Evolutionary conservation across 192 early-diverging fungal genomes (phyloP), one percentile per base, ranked within the genome.

Genomic region (Funneliformis mosseae): DNA sequence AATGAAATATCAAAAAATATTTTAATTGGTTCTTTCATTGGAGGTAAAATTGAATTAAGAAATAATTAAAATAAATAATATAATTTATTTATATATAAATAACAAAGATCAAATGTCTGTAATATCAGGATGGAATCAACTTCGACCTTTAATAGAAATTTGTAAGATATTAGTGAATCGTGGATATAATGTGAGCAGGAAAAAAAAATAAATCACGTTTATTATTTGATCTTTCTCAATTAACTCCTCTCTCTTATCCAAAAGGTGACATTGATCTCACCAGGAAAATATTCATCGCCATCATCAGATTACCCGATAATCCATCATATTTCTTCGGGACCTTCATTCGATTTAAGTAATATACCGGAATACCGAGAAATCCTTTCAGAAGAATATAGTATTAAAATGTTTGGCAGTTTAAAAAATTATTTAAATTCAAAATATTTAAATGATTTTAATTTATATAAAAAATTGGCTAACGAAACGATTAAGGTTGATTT

Each of bases 181-280:
- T 38, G 73, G 73, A 48, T n/a, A 74, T 14, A 74, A 74, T 74
- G 73, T 74, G 55, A 74, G 7, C 2, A 33, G 12, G n/a, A 74
- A 27, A n/a, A n/a, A n/a, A n/a, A n/a, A n/a, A n/a, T n/a, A n/a
- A 5, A 33, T 18, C 46, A 50, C 11, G 6, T 73, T 27, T 21
- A 1, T 27, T 11, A 18, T 48, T 50, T 23, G 18, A 48, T 1
- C 1, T 50, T 16, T 50, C 5, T 8, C 33, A 72, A n/a, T 8
- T 8, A 23, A 66, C 25, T 25, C 25, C 42, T 70, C 1, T 16
- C n/a, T 45, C 8, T 75, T 55, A 7, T 21, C 18, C 1, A 12
- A 3, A 55, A 75, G 73, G 48, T 75, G 38, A 27, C 73, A 33
- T 21, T 75, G 5, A 46, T 75, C 12, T 25, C 73, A 21, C 73